A percentile compares a stretch with the other conserved stretches of the same genome.
These are phyloP conservation scores for Cicer pinnatifidum DNA, from an alignment of 306 rosid genomes.

Conservation along the genomic window DNA sequence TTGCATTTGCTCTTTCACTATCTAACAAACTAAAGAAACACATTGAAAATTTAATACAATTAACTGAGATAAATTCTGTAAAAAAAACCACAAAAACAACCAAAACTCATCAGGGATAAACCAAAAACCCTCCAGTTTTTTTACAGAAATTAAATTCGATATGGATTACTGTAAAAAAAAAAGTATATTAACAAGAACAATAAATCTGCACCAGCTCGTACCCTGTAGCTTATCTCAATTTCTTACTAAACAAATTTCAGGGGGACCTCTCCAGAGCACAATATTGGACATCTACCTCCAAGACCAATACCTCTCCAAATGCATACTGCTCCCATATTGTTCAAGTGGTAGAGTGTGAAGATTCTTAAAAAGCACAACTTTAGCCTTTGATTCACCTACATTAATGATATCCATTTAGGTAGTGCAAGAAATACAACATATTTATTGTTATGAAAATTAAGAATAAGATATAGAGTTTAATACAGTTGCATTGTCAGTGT, in stretches of 20 bases:
- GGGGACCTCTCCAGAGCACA: constrained; percentile 37
- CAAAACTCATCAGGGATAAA: background rate
- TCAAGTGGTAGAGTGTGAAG: background rate
- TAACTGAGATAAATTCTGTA: constrained; percentile 26
- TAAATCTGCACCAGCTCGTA: constrained; percentile 41
- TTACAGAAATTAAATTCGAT: constrained; percentile 53
- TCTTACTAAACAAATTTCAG: constrained; percentile 36
- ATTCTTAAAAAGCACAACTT: constrained; percentile 40
- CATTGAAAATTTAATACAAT: constrained; percentile 39
- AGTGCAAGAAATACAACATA: constrained; percentile 30
- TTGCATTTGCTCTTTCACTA: constrained; percentile 41
- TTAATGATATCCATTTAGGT: constrained; percentile 23
- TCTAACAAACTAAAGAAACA: constrained; percentile 39
- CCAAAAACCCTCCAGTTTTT: constrained; percentile 24
- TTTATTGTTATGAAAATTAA: background rate
- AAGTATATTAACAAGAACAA: constrained; percentile 50
- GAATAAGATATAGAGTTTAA: background rate
- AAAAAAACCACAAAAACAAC: constrained; percentile 36
- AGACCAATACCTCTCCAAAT: constrained; percentile 29
- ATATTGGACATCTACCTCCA: constrained; percentile 35
- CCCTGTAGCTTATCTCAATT: constrained; percentile 37
- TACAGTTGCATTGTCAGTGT: too few relatives aligned
- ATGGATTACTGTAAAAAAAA: constrained; percentile 43
- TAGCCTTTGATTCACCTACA: constrained; percentile 51
- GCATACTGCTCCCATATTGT: constrained; percentile 9